Evolutionary conservation across 2,329 filamentous ascomycete genomes (phyloP).

Genomic region (Beauveria rudraprayagi): DNA sequence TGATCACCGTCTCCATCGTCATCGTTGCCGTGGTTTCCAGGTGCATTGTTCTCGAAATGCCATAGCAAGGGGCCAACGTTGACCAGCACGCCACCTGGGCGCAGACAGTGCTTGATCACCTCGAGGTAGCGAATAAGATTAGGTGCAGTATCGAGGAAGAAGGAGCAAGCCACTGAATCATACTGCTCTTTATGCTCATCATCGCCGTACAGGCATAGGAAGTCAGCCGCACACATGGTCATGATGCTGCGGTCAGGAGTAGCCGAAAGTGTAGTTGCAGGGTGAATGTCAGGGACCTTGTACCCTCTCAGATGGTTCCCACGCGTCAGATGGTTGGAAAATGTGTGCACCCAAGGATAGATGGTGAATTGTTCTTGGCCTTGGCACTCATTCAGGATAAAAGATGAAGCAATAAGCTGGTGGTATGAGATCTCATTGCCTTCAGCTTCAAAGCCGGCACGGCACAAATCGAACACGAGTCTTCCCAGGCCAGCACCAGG

Average conservation of each 20-base stretch:
- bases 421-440: constrained; percentile 98
- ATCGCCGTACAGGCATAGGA: constrained; percentile 73
- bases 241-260: constrained; percentile 51
- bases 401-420: constrained; percentile 77
- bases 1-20: constrained; percentile 43
- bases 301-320: constrained; percentile 68
- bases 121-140: constrained; percentile 88
- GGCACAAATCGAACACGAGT: constrained; percentile 79
- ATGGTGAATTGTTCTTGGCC: constrained; percentile 58
- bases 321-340: constrained; percentile 75
- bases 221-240: constrained; percentile 91
- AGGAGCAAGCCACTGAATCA: constrained; percentile 80
- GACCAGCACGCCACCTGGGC: constrained; percentile 70
- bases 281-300: constrained; percentile 72
- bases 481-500: constrained; percentile 86
- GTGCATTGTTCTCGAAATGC: constrained; percentile 80
- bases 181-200: constrained; percentile 54
- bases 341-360: constrained; percentile 78
- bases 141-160: constrained; percentile 95
- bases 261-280: constrained; percentile 44
- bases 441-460: constrained; percentile 64
- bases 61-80: constrained; percentile 89
- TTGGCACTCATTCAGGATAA: constrained; percentile 62
- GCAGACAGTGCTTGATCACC: constrained; percentile 70
- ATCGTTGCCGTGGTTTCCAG: constrained; percentile 47